A percentile compares a stretch with the other conserved stretches of the same genome.
Conservation (phyloP, 495 filamentous ascomycete genomes). For the Talaromyces wortmannii region DNA sequence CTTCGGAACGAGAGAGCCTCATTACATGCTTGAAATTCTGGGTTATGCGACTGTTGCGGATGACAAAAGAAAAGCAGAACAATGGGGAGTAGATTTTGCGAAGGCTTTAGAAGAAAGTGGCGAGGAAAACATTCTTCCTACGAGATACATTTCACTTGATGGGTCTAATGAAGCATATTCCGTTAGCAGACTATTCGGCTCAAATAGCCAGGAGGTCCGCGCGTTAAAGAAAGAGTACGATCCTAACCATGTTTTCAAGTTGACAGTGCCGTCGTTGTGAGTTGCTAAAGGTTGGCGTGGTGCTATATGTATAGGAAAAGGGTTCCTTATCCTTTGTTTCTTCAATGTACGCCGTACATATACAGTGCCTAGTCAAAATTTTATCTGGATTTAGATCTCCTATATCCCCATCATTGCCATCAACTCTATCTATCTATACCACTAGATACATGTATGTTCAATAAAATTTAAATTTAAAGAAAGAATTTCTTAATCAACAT, state of each 20-base stretch:
- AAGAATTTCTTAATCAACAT: no score
- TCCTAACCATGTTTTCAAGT: conserved; percentile 21
- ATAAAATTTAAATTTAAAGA: no score
- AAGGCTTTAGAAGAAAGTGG: conserved; percentile 10
- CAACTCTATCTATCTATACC: no score
- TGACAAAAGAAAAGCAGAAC: not conserved
- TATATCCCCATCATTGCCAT: no score
- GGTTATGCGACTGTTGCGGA: conserved; percentile 2
- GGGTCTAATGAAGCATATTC: conserved; percentile 13
- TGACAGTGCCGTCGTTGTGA: conserved; percentile 18
- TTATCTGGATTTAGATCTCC: no score
- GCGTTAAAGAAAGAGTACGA: conserved; percentile 24
- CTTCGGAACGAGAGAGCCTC: conserved; percentile 23
- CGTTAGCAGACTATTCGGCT: conserved; percentile 4
- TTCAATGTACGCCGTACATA: no score
- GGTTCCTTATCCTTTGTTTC: no score
- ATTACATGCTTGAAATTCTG: conserved; percentile 31
- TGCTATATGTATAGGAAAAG: no score
- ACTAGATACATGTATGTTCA: no score
- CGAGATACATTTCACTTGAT: conserved; percentile 20
- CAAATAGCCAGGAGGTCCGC: conserved; percentile 8
- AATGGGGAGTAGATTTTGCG: conserved; percentile 17
- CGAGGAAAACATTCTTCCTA: conserved; percentile 16
- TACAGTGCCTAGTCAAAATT: no score
- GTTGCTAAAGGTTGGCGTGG: no score